Percentiles rank a stretch among this genome's conserved stretches.
Evolutionary conservation across 2,329 filamentous ascomycete species (phyloP).

Genomic region (Colletotrichum tropicale): DNA sequence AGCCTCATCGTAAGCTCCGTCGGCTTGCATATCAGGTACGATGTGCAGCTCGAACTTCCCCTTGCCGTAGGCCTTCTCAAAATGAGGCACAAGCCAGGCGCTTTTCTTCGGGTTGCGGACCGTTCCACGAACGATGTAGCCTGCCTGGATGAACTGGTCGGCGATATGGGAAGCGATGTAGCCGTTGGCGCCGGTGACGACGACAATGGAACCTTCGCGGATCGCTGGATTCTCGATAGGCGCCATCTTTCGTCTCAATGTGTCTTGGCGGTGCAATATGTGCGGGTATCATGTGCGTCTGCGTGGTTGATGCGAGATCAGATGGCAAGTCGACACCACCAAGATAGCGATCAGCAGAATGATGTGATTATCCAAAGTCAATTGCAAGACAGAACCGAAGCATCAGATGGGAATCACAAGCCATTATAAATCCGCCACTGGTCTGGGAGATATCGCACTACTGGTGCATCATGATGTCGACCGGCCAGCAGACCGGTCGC

Average conservation of each 20-base stretch:
- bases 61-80: conserved; percentile 34
- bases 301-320: neutral
- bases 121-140: conserved; percentile 51
- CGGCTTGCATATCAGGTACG: conserved; percentile 36
- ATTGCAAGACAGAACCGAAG: neutral
- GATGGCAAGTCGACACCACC: neutral
- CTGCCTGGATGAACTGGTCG: conserved; percentile 38
- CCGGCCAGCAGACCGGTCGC: neutral
- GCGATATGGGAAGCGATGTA: conserved; percentile 44
- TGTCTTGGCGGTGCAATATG: neutral
- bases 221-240: conserved; percentile 19
- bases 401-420: neutral
- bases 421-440: neutral
- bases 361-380: neutral
- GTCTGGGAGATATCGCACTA: neutral
- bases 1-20: conserved; percentile 28
- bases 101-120: conserved; percentile 38
- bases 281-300: neutral
- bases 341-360: neutral
- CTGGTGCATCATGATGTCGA: neutral
- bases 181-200: conserved; percentile 47
- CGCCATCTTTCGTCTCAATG: neutral
- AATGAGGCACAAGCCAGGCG: conserved; percentile 32
- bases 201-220: conserved; percentile 33
- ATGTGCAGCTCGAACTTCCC: conserved; percentile 37